phyloP scores from a whole-genome alignment of 768 basidiomycete genomes.

The Pleurotus tuber-regium region DNA sequence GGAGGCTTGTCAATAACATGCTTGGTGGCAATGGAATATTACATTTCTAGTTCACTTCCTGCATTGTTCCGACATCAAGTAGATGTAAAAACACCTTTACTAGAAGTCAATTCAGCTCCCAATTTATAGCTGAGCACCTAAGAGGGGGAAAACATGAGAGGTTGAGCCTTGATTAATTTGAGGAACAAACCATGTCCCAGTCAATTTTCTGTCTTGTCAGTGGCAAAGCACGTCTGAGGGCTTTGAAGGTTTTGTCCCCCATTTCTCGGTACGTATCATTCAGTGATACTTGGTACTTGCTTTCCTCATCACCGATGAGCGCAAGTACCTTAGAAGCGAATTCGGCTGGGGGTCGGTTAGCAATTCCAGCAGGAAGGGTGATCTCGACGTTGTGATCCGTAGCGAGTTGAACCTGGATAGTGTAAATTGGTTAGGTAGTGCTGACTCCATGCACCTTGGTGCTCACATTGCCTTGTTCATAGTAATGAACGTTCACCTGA shows the following conservation, averaged over 20 bases:
- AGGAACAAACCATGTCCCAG: slow-evolving; percentile 81
- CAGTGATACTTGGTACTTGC: slow-evolving; percentile 74
- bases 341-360: slow-evolving; percentile 45
- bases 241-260: slow-evolving; percentile 92
- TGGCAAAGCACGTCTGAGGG: slow-evolving; percentile 85
- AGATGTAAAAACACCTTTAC: slow-evolving; percentile 20
- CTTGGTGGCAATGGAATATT: too few relatives aligned
- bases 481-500: slow-evolving; percentile 89
- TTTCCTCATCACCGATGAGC: slow-evolving; percentile 77
- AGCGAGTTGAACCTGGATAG: slow-evolving; percentile 89
- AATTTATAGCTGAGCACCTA: slow-evolving; percentile 33
- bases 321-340: slow-evolving; percentile 75
- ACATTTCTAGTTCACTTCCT: too few relatives aligned
- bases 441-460: too few relatives aligned
- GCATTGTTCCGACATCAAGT: too few relatives aligned
- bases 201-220: slow-evolving; percentile 92
- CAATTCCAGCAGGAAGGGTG: slow-evolving; percentile 56
- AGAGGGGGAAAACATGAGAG: not conserved
- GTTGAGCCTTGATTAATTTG: too few relatives aligned
- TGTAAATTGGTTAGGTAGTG: too few relatives aligned
- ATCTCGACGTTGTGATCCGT: slow-evolving; percentile 70
- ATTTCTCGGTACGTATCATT: slow-evolving; percentile 85
- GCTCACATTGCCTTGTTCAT: slow-evolving; percentile 92
- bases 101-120: slow-evolving; percentile 48
- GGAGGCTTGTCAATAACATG: too few relatives aligned